phyloP scores from a whole-genome alignment of 768 basidiomycete genomes.

The Xerocomellus chrysenteron region DNA sequence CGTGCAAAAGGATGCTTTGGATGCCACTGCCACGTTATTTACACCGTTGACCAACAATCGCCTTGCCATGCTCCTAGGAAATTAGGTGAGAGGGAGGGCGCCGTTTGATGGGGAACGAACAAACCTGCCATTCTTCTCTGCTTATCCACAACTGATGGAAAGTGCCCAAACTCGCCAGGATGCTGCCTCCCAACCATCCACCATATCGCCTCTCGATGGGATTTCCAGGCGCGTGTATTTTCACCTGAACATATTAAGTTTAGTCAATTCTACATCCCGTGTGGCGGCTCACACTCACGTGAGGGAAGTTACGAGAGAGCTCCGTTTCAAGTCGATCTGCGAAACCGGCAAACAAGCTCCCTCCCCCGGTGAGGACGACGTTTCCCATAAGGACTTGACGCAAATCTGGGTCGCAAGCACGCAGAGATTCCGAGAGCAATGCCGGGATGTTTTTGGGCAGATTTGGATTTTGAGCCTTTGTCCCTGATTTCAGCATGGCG shows the following conservation, averaged over 20 bases:
- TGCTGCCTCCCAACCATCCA: constrained; percentile 95
- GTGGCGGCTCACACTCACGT: constrained; percentile 50
- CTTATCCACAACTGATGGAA: constrained; percentile 99
- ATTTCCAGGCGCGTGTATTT: constrained; percentile 91
- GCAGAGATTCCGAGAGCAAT: constrained; percentile 75
- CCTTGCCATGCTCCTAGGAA: constrained; percentile 73
- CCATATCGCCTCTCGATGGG: constrained; percentile 87
- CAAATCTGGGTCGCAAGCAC: constrained; percentile 87
- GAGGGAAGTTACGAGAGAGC: constrained; percentile 69
- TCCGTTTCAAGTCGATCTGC: constrained; percentile 81
- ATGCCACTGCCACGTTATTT: constrained; percentile 46
- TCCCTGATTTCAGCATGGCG: constrained; percentile 4
- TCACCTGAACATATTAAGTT: constrained; percentile 54
- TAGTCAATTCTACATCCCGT: constrained; percentile 1
- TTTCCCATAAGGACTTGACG: constrained; percentile 89
- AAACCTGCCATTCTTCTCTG: constrained; percentile 87
- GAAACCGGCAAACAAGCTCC: constrained; percentile 83
- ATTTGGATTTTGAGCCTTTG: constrained; percentile 55
- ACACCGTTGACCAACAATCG: constrained; percentile 83
- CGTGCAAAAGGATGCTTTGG: neutral
- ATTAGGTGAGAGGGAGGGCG: constrained; percentile 1
- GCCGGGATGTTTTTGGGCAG: constrained; percentile 74
- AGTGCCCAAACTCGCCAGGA: constrained; percentile 91
- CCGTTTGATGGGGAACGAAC: constrained; percentile 22
- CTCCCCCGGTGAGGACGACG: constrained; percentile 94